Evolutionary conservation across 129 eudicot species (phyloP).

Genomic region (carrot (Daucus carota)): DNA sequence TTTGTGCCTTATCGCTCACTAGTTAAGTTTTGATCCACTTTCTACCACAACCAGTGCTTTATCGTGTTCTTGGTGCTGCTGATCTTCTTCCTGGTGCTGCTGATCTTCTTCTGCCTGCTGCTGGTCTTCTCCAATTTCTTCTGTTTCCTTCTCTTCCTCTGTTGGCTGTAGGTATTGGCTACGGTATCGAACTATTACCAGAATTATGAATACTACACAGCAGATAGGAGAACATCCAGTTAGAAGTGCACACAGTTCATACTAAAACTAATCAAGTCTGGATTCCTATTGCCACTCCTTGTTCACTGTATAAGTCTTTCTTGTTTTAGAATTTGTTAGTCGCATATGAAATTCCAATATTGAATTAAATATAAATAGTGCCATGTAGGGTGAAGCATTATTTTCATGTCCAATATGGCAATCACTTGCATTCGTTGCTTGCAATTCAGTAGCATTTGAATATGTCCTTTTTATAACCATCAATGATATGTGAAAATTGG

Average conservation of each 20-base stretch:
- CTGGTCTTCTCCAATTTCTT: slow-evolving; percentile 22
- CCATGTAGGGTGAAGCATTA: neutral
- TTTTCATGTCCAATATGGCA: neutral
- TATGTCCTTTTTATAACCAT: too few species aligned
- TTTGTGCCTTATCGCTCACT: neutral
- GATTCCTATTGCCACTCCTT: neutral
- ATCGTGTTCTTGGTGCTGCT: slow-evolving; percentile 8
- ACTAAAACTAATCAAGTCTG: neutral
- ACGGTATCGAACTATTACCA: slow-evolving; percentile 53
- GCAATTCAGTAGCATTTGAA: neutral
- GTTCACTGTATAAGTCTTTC: neutral
- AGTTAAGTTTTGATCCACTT: slow-evolving; percentile 2
- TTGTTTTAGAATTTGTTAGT: neutral
- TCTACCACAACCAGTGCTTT: slow-evolving; percentile 47
- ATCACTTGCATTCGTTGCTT: neutral
- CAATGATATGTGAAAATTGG: neutral
- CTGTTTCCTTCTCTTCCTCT: slow-evolving; percentile 26
- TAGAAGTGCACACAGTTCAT: neutral
- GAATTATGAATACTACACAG: slow-evolving; percentile 46
- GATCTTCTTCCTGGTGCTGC: slow-evolving; percentile 10
- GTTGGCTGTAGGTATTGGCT: slow-evolving; percentile 35
- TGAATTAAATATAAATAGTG: neutral
- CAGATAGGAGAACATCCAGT: neutral
- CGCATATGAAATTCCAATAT: neutral
- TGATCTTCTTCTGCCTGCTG: slow-evolving; percentile 16